Evolutionary conservation across 148 eudicot genomes (phyloP).

Genomic region (Chenopodium formosanum): DNA sequence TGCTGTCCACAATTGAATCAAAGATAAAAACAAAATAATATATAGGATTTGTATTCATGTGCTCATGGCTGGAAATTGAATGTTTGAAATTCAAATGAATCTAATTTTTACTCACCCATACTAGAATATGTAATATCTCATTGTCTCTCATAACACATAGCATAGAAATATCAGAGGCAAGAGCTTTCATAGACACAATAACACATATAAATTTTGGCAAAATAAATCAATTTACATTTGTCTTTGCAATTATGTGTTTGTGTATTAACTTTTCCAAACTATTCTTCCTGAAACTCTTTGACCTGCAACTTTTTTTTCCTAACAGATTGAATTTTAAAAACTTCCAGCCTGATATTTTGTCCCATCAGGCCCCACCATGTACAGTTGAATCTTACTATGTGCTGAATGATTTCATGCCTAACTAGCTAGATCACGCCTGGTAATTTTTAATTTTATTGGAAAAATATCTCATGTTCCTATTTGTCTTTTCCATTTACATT

Average conservation of each 20-base stretch:
- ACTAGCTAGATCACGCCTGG: not conserved
- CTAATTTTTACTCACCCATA: not conserved
- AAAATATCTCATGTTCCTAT: not conserved
- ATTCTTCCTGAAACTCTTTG: not conserved
- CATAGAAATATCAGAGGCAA: not conserved
- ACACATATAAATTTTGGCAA: not conserved
- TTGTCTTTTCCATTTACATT: not conserved
- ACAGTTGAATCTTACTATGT: not conserved
- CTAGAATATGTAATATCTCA: not conserved
- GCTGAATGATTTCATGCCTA: too few species aligned
- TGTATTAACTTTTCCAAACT: not conserved
- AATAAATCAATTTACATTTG: not conserved
- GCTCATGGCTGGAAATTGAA: not conserved
- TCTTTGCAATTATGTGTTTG: not conserved
- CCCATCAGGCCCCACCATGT: not conserved
- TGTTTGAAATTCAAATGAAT: conserved; percentile 1
- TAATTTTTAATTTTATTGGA: not conserved
- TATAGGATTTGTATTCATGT: not conserved
- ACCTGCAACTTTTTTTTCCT: not conserved
- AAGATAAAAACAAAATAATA: not conserved
- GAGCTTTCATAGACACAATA: not conserved
- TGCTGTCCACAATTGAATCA: not conserved
- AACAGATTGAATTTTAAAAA: not conserved
- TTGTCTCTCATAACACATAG: not conserved
- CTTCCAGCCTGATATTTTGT: not conserved